Conservation (phyloP, 495 filamentous ascomycete genomes). For the Haplographium delicatum region DNA sequence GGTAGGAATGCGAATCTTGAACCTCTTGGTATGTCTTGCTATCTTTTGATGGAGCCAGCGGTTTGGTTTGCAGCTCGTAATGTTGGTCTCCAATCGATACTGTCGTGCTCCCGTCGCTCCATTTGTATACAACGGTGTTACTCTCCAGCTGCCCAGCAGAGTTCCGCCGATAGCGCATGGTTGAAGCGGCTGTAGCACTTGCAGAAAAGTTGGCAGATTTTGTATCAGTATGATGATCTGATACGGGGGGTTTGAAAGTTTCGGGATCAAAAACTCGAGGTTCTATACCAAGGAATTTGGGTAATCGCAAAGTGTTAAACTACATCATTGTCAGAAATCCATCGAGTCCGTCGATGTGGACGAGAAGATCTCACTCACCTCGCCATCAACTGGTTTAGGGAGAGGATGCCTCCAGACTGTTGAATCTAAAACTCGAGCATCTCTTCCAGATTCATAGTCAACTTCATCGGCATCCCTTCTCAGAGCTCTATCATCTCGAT, state of each 20-base stretch:
- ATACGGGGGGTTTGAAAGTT: constrained; percentile 58
- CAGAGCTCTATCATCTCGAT: constrained; percentile 28
- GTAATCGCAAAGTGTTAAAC: constrained; percentile 75
- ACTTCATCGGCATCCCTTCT: constrained; percentile 42
- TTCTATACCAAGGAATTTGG: constrained; percentile 72
- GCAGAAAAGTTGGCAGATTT: constrained; percentile 38
- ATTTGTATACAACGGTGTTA: constrained; percentile 25
- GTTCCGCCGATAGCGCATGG: constrained; percentile 30
- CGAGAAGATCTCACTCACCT: constrained; percentile 32
- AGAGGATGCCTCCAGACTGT: constrained; percentile 58
- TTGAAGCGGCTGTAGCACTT: constrained; percentile 59
- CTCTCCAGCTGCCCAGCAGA: constrained; percentile 23
- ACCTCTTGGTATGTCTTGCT: constrained; percentile 58
- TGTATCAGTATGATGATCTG: constrained; percentile 37
- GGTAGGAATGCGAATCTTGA: constrained; percentile 77
- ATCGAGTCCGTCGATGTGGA: not conserved
- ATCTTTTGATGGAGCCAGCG: constrained; percentile 58
- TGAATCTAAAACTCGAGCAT: constrained; percentile 52
- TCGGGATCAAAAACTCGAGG: constrained; percentile 67
- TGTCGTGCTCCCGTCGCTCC: constrained; percentile 41
- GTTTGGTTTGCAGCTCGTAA: constrained; percentile 71
- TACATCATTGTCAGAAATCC: constrained; percentile 32
- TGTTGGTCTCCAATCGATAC: constrained; percentile 68
- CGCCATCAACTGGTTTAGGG: constrained; percentile 67
- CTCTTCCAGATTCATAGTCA: constrained; percentile 38